These are phyloP conservation scores for Cymbidium sinense DNA, from an alignment of 106 monocot species.

Conservation along the genomic window DNA sequence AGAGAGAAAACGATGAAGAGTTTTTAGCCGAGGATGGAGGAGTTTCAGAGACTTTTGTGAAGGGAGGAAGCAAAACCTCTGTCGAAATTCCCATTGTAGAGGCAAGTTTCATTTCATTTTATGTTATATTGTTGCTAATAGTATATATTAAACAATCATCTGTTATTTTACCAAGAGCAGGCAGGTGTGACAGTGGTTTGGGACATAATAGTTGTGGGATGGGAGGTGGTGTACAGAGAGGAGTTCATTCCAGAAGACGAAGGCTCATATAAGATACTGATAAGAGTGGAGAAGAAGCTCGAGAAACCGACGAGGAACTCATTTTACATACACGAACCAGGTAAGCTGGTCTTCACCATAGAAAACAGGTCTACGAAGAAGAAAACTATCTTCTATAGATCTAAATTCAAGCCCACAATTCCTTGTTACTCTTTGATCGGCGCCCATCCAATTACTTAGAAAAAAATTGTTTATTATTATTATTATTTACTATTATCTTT, in stretches of 20 bases:
- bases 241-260: constrained; percentile 82
- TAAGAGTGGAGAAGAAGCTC: constrained; percentile 46
- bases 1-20: constrained; percentile 43
- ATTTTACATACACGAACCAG: constrained; percentile 66
- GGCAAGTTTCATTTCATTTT: constrained; percentile 41
- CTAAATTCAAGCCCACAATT: constrained; percentile 48
- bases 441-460: no score
- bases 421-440: constrained; percentile 23
- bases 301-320: constrained; percentile 49
- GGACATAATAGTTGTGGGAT: constrained; percentile 66
- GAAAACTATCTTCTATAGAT: constrained; percentile 53
- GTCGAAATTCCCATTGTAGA: constrained; percentile 33
- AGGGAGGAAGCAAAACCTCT: constrained; percentile 12
- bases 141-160: background rate
- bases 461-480: no score
- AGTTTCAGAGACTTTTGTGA: constrained; percentile 28
- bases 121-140: no score
- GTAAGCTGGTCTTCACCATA: constrained; percentile 53
- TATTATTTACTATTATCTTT: no score
- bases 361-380: constrained; percentile 42
- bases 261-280: constrained; percentile 53
- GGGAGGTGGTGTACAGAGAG: constrained; percentile 60
- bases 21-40: constrained; percentile 29
- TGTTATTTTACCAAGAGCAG: constrained; percentile 30
- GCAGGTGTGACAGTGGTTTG: constrained; percentile 56